A percentile compares a stretch with the other conserved stretches of the same genome.
phyloP scores from a whole-genome alignment of 192 early-diverging fungal species.

The Coemansia sp. region DNA sequence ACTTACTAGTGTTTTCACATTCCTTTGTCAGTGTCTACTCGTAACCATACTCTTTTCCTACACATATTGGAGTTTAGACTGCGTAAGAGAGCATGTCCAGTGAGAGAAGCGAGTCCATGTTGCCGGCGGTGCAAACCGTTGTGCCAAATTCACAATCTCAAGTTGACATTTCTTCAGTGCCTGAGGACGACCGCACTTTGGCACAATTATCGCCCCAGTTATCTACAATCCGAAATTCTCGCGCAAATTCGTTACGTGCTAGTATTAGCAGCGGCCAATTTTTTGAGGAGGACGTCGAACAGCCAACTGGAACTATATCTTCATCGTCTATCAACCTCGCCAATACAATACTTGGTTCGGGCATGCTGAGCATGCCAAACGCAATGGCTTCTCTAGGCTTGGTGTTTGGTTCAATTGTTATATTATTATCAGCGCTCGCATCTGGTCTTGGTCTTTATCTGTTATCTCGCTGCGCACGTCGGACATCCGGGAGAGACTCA shows the following conservation, averaged over 20 bases:
- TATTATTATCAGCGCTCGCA: constrained; percentile 70
- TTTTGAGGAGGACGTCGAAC: constrained; percentile 35
- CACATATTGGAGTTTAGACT: neutral
- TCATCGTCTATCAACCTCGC: constrained; percentile 80
- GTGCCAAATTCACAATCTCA: neutral
- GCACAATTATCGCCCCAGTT: constrained; percentile 10
- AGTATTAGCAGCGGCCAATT: constrained; percentile 21
- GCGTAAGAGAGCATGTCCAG: neutral
- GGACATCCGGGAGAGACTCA: constrained; percentile 70
- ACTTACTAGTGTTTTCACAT: neutral
- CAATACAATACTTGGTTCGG: constrained; percentile 96
- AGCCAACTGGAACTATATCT: constrained; percentile 63
- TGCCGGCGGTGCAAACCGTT: neutral
- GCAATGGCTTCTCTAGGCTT: constrained; percentile 86
- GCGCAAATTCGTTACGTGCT: constrained; percentile 21
- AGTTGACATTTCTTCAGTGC: neutral
- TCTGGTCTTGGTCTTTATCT: constrained; percentile 85
- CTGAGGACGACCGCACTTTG: neutral
- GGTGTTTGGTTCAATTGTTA: constrained; percentile 74
- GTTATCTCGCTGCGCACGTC: constrained; percentile 72
- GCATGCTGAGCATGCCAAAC: constrained; percentile 96
- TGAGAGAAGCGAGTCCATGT: neutral
- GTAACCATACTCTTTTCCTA: neutral
- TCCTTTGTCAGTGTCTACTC: neutral
- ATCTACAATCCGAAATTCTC: constrained; percentile 11